phyloP scores from a whole-genome alignment of 306 rosid species.

The Oxytropis ochrocephala region DNA sequence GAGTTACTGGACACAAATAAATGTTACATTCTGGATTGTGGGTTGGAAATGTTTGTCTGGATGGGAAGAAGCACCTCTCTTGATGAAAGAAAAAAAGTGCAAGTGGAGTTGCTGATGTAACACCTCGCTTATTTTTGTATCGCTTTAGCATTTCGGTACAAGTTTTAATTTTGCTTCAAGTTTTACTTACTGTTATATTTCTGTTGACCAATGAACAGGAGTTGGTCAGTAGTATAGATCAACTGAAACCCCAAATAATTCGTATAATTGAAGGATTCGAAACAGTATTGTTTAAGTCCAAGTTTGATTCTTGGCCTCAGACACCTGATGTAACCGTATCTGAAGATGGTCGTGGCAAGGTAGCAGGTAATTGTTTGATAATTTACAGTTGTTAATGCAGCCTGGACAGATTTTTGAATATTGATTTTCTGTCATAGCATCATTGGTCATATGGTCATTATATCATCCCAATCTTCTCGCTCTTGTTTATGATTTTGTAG shows the following conservation, averaged over 20 bases:
- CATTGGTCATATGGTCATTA: neutral
- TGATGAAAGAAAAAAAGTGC: slow-evolving; percentile 86
- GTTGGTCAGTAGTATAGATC: slow-evolving; percentile 39
- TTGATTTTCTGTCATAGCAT: neutral
- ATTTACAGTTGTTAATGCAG: neutral
- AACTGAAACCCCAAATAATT: slow-evolving; percentile 61
- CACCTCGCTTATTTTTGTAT: slow-evolving; percentile 22
- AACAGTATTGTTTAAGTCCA: slow-evolving; percentile 82
- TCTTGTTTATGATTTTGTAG: slow-evolving; percentile 26
- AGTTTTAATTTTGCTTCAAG: neutral
- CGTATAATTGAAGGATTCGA: slow-evolving; percentile 96
- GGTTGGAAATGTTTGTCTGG: slow-evolving; percentile 84
- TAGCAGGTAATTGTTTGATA: slow-evolving; percentile 73
- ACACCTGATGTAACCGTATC: slow-evolving; percentile 46
- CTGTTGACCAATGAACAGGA: slow-evolving; percentile 45
- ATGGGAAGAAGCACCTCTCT: slow-evolving; percentile 91
- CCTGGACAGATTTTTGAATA: slow-evolving; percentile 14
- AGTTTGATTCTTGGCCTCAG: slow-evolving; percentile 91
- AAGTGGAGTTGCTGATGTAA: slow-evolving; percentile 85
- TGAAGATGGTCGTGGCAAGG: slow-evolving; percentile 99
- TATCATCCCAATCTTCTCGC: neutral
- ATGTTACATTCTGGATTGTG: slow-evolving; percentile 85
- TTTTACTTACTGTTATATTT: slow-evolving; percentile 21
- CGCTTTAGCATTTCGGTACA: neutral
- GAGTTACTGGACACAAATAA: slow-evolving; percentile 72